Evolutionary conservation across 106 monocot genomes (phyloP), one percentile per base, ranked within the genome.

Genomic region (Platanthera zijinensis): DNA sequence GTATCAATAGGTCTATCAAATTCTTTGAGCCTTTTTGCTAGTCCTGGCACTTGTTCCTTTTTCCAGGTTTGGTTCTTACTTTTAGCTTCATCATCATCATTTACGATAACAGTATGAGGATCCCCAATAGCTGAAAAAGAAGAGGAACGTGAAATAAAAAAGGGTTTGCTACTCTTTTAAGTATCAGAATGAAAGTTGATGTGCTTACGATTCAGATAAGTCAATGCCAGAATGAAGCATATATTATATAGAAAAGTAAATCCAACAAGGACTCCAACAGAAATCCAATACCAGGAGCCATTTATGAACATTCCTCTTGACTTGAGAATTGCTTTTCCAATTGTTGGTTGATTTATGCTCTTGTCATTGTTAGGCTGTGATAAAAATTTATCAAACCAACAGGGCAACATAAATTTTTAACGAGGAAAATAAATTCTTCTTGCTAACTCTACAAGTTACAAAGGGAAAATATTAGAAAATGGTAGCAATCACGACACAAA

Each of bases 321-420:
- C 83, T 80, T 82, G 15, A 95, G 89, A 81, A 95, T 59, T 21
- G 92, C 89, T 48, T 81, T 88, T 68, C 95, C 92, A 25, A 95
- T 67, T 28, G 95, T 95, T 52, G 80, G 72, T 56, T 80, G 89
- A 82, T 80, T 52, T 52, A 92, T 92, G 18, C 10, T 85, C 15
- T 54, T 48, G 22, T 89, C 95, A 73, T 71, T 83, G 50, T 88
- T 92, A 56, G 89, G 89, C 92, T 92, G 87, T 75, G 63, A 39
- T 22, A 69, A 19, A 54, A 28, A 75, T 47, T 45, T 48, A 71
- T 63, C 59, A 54, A 30, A 17, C 48, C 12, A 30, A 69, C 14
- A 71, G 25, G 48, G 52, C 57, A 68, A 77, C 7, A 5, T 39
- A 39, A 22, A 1, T 74, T 77, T 78, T 85, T 84, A 57, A 69